Conservation (phyloP, 1,284 basidiomycete genomes). For the Apiotrichum mycotoxinovorans region DNA sequence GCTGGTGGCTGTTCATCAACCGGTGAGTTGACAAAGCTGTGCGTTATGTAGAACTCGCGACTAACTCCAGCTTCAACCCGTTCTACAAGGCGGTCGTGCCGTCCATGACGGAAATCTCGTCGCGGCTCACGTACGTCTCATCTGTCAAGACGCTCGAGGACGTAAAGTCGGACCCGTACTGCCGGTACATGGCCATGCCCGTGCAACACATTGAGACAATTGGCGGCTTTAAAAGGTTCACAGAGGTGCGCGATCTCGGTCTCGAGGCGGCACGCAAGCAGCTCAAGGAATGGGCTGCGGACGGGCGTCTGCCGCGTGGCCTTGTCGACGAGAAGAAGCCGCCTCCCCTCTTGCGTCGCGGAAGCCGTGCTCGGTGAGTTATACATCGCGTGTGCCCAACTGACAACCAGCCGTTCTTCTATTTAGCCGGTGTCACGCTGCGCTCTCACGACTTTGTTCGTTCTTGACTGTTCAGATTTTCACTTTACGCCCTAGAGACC, state of each 20-base stretch:
- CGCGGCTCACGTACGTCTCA: constrained; percentile 92
- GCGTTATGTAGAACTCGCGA: constrained; percentile 50
- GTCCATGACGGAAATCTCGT: constrained; percentile 93
- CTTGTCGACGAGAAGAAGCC: constrained; percentile 54
- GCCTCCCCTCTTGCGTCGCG: constrained; percentile 29
- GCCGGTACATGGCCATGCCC: constrained; percentile 92
- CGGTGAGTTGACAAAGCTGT: constrained; percentile 73
- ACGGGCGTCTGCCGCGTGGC: constrained; percentile 72
- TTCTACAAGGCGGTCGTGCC: constrained; percentile 79
- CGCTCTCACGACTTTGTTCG: background rate
- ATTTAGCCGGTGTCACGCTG: constrained; percentile 3
- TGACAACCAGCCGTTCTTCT: constrained; percentile 9
- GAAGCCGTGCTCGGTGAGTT: constrained; percentile 33
- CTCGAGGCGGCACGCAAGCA: constrained; percentile 70
- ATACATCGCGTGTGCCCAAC: constrained; percentile 11
- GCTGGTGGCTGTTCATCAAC: constrained; percentile 94
- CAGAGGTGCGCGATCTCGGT: constrained; percentile 70
- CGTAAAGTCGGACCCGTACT: constrained; percentile 81
- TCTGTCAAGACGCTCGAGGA: constrained; percentile 93
- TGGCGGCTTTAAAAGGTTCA: constrained; percentile 48
- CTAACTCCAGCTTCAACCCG: constrained; percentile 59
- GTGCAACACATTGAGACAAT: constrained; percentile 60
- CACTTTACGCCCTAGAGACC: background rate
- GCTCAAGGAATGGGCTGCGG: constrained; percentile 73
- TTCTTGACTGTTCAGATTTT: background rate